Percentiles rank a stretch among this genome's conserved stretches.
These are phyloP conservation scores for Choanephora cucurbitarum DNA, from an alignment of 371 early-diverging fungal species.

Conservation along the genomic window DNA sequence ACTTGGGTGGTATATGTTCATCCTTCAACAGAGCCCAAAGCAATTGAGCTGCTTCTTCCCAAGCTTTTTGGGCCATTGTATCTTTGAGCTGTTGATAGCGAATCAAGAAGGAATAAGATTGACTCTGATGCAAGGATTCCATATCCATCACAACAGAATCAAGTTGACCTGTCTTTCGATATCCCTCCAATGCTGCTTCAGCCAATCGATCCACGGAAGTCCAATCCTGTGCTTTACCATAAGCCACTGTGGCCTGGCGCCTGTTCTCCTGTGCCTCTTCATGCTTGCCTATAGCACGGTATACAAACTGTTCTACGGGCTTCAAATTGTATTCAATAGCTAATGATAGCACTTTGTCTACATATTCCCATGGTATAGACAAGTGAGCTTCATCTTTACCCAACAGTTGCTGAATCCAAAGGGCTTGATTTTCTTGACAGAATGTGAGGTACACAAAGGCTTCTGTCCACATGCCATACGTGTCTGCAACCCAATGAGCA, in stretches of 20 bases:
- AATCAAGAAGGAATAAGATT: slow-evolving; percentile 23
- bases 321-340: slow-evolving; percentile 4
- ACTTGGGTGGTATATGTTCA: slow-evolving; percentile 13
- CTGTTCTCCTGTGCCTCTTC: slow-evolving; percentile 20
- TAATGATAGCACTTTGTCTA: not conserved
- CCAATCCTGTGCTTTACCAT: slow-evolving; percentile 27
- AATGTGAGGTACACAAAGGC: slow-evolving; percentile 28
- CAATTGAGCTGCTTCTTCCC: slow-evolving; percentile 8
- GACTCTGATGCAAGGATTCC: slow-evolving; percentile 17
- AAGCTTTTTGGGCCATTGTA: slow-evolving; percentile 11
- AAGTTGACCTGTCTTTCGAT: slow-evolving; percentile 23
- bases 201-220: slow-evolving; percentile 28
- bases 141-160: slow-evolving; percentile 15
- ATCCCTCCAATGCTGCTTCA: slow-evolving; percentile 15
- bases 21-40: not conserved
- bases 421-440: slow-evolving; percentile 29
- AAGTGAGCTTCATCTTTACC: slow-evolving; percentile 2
- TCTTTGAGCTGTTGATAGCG: slow-evolving; percentile 21
- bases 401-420: slow-evolving; percentile 35
- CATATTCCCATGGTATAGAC: slow-evolving; percentile 1
- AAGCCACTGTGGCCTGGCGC: slow-evolving; percentile 23
- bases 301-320: slow-evolving; percentile 1
- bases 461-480: slow-evolving; percentile 35
- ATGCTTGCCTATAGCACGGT: slow-evolving; percentile 15
- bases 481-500: slow-evolving; percentile 19